phyloP scores from a whole-genome alignment of 306 rosid genomes.

The Hippophae rhamnoides region DNA sequence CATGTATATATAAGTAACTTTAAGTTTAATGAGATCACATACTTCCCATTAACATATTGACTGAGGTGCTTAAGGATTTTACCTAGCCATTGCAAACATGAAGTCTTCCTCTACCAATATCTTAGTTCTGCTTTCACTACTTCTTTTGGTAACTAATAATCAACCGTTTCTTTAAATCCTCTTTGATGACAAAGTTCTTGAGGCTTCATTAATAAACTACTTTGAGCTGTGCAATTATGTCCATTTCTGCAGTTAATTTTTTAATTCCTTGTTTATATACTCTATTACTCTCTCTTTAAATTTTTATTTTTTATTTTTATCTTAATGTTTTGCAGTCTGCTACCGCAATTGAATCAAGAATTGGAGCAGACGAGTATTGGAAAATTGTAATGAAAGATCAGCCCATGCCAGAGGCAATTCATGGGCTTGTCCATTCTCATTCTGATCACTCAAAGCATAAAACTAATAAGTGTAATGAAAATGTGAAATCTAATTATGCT shows the following conservation, averaged over 20 bases:
- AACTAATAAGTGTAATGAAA: slow-evolving; percentile 5
- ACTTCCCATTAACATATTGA: no score
- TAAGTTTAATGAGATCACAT: no score
- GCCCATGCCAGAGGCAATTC: slow-evolving; percentile 3
- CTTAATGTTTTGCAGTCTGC: slow-evolving; percentile 2
- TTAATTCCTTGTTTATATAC: not conserved
- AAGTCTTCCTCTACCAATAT: not conserved
- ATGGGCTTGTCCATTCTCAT: slow-evolving; percentile 2
- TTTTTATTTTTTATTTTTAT: not conserved
- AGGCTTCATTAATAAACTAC: not conserved
- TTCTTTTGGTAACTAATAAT: not conserved
- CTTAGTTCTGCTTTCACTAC: not conserved
- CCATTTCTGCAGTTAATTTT: no score
- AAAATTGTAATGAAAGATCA: not conserved
- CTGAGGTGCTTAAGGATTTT: no score
- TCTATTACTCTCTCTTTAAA: not conserved
- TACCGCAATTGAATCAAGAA: slow-evolving; percentile 13
- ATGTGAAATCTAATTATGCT: not conserved
- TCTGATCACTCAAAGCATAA: not conserved
- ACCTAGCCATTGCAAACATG: no score
- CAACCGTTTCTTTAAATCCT: not conserved
- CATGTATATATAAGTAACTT: no score
- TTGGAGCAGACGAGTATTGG: not conserved
- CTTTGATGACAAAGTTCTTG: not conserved
- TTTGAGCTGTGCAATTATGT: no score